Conservation (phyloP, 768 basidiomycete species). For the Pleurotus giganteus region DNA sequence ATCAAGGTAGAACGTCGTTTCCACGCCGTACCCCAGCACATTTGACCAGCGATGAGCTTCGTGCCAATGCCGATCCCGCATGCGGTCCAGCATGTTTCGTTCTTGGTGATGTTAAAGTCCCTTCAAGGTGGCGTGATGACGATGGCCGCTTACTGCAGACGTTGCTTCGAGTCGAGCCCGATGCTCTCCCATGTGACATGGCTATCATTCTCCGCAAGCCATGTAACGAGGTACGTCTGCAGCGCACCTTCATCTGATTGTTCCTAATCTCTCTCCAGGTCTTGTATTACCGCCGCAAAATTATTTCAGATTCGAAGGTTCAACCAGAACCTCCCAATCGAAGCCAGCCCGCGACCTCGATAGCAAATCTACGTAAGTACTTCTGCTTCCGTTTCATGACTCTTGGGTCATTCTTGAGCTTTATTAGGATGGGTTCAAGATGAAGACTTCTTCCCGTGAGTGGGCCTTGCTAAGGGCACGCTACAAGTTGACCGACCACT, state of each 20-base stretch:
- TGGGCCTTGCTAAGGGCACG: too few relatives aligned
- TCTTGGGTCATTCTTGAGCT: too few relatives aligned
- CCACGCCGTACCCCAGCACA: conserved; percentile 2
- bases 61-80: neutral
- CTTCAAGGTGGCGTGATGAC: conserved; percentile 24
- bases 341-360: too few relatives aligned
- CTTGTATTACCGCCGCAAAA: neutral
- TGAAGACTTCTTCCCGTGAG: too few relatives aligned
- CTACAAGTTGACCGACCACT: too few relatives aligned
- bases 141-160: conserved; percentile 28
- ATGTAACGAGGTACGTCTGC: conserved; percentile 42
- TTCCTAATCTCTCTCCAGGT: neutral
- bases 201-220: conserved; percentile 44
- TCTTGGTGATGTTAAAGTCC: conserved; percentile 15
- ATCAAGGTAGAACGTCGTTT: conserved; percentile 20
- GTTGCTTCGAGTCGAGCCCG: conserved; percentile 41
- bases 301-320: neutral
- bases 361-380: too few relatives aligned
- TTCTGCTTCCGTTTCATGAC: too few relatives aligned
- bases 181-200: conserved; percentile 47
- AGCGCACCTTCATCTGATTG: neutral
- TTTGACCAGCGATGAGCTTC: conserved; percentile 5
- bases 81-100: conserved; percentile 5
- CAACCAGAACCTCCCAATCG: too few relatives aligned
- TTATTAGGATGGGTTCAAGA: too few relatives aligned